These are phyloP conservation scores for Hirschioporus abietinus DNA, from an alignment of 768 basidiomycete genomes.

Conservation along the genomic window DNA sequence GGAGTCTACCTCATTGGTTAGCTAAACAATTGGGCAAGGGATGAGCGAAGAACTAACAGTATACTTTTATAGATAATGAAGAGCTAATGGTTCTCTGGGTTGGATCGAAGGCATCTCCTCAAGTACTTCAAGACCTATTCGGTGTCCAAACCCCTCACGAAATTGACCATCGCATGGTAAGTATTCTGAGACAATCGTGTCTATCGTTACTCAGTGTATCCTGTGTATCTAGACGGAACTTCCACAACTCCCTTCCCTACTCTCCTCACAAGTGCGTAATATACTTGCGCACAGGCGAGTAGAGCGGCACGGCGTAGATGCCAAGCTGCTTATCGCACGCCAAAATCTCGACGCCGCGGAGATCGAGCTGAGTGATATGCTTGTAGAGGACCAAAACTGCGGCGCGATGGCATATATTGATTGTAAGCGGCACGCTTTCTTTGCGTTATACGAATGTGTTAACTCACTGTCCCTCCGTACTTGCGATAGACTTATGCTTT, in stretches of 20 bases:
- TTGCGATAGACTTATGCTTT: slow-evolving; percentile 28
- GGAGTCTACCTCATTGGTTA: slow-evolving; percentile 92
- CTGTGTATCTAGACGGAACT: slow-evolving; percentile 48
- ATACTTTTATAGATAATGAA: slow-evolving; percentile 69
- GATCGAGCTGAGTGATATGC: slow-evolving; percentile 95
- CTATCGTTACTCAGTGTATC: background rate
- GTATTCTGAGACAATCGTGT: slow-evolving; percentile 16
- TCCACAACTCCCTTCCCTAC: slow-evolving; percentile 62
- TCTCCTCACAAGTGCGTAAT: slow-evolving; percentile 84
- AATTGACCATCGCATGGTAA: slow-evolving; percentile 66
- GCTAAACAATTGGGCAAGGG: slow-evolving; percentile 15
- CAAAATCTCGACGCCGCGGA: slow-evolving; percentile 92
- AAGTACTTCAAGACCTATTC: slow-evolving; percentile 77
- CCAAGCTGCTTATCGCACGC: slow-evolving; percentile 71
- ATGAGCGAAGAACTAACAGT: slow-evolving; percentile 7
- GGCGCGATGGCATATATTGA: slow-evolving; percentile 90
- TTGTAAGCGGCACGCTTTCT: slow-evolving; percentile 46
- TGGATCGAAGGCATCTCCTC: slow-evolving; percentile 75
- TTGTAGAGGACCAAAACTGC: slow-evolving; percentile 96
- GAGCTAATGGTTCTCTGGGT: slow-evolving; percentile 89
- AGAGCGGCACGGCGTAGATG: slow-evolving; percentile 44
- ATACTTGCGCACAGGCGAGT: slow-evolving; percentile 65
- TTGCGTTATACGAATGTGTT: background rate
- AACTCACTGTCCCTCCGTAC: background rate
- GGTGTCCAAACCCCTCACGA: slow-evolving; percentile 73